A percentile compares a stretch with the other conserved stretches of the same genome.
Conservation (phyloP, 148 eudicot species). For the Rhododendron kiyosumense region DNA sequence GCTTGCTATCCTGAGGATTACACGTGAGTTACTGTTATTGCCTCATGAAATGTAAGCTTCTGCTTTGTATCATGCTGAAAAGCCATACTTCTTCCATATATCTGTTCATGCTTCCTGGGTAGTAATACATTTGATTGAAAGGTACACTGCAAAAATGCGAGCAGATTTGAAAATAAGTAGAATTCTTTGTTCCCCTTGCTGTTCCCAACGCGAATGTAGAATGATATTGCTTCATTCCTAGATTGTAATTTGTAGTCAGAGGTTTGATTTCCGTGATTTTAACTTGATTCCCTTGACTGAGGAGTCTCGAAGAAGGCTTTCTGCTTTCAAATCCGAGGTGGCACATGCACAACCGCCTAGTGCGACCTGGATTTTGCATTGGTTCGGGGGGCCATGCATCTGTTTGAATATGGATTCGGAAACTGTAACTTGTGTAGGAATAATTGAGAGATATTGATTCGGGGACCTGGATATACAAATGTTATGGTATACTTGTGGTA, state of each 20-base stretch:
- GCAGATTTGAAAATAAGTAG: background rate
- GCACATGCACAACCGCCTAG: background rate
- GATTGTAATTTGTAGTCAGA: background rate
- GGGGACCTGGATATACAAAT: no score
- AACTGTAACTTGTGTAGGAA: conserved; percentile 18
- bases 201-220: background rate
- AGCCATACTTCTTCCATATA: background rate
- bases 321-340: background rate
- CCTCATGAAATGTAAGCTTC: background rate
- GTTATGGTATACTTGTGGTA: no score
- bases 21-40: background rate
- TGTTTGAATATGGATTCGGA: conserved; percentile 23
- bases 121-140: background rate
- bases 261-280: background rate
- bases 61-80: background rate
- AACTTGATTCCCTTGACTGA: background rate
- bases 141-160: background rate
- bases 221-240: background rate
- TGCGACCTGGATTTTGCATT: background rate
- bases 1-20: background rate
- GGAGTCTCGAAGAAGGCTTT: background rate
- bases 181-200: background rate
- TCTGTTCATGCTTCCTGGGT: background rate
- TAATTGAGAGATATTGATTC: conserved; percentile 17
- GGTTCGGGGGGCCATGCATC: background rate